Evolutionary conservation across 2,329 filamentous ascomycete genomes (phyloP), one percentile per base, ranked within the genome.

Genomic region (Emmonsiellopsis sp.): DNA sequence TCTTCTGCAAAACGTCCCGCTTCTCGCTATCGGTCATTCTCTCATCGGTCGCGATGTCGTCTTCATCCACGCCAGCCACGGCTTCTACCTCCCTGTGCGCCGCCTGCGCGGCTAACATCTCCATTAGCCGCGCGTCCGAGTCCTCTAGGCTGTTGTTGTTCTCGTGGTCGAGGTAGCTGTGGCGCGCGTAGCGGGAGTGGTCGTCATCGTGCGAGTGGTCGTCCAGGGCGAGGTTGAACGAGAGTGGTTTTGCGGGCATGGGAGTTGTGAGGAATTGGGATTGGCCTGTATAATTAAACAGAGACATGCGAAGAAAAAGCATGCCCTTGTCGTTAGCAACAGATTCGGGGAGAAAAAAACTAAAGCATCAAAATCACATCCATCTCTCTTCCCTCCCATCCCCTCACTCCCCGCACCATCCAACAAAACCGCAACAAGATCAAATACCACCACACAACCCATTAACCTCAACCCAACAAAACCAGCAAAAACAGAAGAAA

Each of bases 41-140:
- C 51, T 86, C 80, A 67, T 93, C 86, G 3, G 80, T 75, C 13
- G 87, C 82, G 52, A 97, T 83, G 48, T 84, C 82, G 57, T 93
- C 86, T 65, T 95, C 90, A 62, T 93, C 85, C 53, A 86, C 84
- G 57, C 87, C 84, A 6, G 82, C 81, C 34, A 81, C 71, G 54
- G 70, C 65, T 33, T 75, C 73, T 52, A 79, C 84, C 55, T 88
- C 85, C 58, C 86, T 82, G 62, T 95, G 85, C 31, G 88, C 87
- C n/a, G 90, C 89, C 69, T 96, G 92, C 42, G 89, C 88, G 42
- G 91, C 90, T 53, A 97, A 79, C 92, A 97, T 97, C 72, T 95
- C 89, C 79, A 95, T 91, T 53, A 97, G 76, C 56, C 91, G 82
- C 44, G 84, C 82, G 66, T 97, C 93, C 69, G 87, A 95, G 63